phyloP scores from a whole-genome alignment of 75 land plant genomes.

The Adiantum capillusveneris region DNA sequence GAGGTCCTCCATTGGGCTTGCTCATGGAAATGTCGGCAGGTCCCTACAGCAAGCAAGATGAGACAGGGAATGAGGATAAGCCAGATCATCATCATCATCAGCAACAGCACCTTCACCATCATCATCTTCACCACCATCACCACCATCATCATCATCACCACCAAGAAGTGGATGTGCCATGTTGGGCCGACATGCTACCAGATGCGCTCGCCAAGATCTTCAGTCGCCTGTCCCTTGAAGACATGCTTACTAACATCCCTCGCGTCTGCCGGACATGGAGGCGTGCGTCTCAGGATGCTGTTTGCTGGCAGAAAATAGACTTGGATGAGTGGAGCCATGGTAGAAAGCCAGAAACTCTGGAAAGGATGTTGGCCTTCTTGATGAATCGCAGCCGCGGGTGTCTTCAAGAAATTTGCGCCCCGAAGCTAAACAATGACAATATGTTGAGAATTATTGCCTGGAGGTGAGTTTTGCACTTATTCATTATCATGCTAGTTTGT shows the following conservation, averaged over 20 bases:
- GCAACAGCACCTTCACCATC: too few species aligned
- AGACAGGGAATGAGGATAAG: too few species aligned
- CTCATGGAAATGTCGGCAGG: too few species aligned
- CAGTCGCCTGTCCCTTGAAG: conserved; percentile 50
- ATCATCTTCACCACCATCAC: too few species aligned
- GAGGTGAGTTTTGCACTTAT: too few species aligned
- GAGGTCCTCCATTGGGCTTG: too few species aligned
- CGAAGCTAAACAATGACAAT: conserved; percentile 27
- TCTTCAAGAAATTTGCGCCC: conserved; percentile 40
- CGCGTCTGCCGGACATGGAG: conserved; percentile 67
- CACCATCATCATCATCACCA: too few species aligned
- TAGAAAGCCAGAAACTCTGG: conserved; percentile 29
- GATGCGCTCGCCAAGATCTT: conserved; percentile 70
- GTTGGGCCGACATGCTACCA: conserved; percentile 67
- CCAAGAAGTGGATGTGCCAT: not conserved
- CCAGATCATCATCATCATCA: too few species aligned
- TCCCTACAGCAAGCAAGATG: too few species aligned
- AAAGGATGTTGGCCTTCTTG: conserved; percentile 46
- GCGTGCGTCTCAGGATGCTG: conserved; percentile 13
- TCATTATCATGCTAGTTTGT: not conserved
- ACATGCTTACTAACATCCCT: conserved; percentile 49
- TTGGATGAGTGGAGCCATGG: conserved; percentile 57
- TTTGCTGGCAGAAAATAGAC: conserved; percentile 73
- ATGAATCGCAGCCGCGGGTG: conserved; percentile 50
- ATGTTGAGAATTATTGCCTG: conserved; percentile 42